Evolutionary conservation across 148 eudicot genomes (phyloP), one percentile per base, ranked within the genome.

Genomic region (Nepenthes gracilis): DNA sequence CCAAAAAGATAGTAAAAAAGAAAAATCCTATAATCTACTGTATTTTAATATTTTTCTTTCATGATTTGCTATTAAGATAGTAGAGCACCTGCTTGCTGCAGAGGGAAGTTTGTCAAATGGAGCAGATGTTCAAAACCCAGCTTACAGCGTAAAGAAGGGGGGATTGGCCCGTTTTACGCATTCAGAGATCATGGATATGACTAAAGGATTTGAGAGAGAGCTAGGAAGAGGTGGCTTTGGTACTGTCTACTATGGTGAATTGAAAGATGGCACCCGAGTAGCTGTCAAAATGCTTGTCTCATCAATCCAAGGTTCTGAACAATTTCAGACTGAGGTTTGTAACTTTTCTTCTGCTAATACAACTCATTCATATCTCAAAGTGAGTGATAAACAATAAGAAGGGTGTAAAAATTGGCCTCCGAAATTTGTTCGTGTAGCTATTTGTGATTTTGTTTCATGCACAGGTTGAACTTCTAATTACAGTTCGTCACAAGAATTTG

Each of bases 401-500:
- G 5, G 8, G 35, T 4, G 33, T 36, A 58, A 9, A 6, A 35
- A 1, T 47, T 40, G 2, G 48, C 2, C n/a, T 23, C 23, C 0
- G 23, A 23, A 23, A 23, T 23, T 23, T 23, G 23, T 23, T 23
- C 23, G 23, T 23, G 23, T 23, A 23, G 23, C 23, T 23, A 23
- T 23, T 60, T 37, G 43, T 34, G 52, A n/a, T 65, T 55, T 4
- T 37, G 1, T 14, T 15, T 14, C 35, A 35, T 12, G 49, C 47
- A 69, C 74, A 80, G 76, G 72, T 75, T 43, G 71, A 67, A 38
- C 77, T 77, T 33, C 69, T 81, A 6, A 65, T 72, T 51, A 64
- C 64, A 32, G 70, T 81, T 67, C 72, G 68, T n/a, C 85, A 81
- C 63, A 73, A 72, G 47, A 78, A 81, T 59, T 64, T 78, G 55